These are phyloP conservation scores for Solanum commersonii DNA, from an alignment of 257 asterid genomes.

Conservation along the genomic window DNA sequence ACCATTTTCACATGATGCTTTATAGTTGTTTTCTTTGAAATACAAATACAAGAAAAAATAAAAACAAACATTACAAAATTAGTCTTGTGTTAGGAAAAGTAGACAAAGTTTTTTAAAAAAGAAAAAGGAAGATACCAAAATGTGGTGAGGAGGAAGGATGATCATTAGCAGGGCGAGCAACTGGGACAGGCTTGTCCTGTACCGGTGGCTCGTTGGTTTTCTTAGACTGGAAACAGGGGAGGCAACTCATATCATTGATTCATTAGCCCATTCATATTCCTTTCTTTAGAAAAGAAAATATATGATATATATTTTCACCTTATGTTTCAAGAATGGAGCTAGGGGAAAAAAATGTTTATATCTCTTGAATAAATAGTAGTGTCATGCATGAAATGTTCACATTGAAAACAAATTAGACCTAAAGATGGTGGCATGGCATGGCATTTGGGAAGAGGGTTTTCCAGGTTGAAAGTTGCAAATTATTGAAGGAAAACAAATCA, in stretches of 20 bases:
- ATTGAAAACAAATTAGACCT: neutral
- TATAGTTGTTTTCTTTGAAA: neutral
- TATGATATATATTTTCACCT: neutral
- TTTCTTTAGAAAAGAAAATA: neutral
- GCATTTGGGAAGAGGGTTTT: constrained; percentile 44
- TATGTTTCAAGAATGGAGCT: neutral
- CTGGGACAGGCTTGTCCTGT: constrained; percentile 11
- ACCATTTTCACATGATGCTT: constrained; percentile 8
- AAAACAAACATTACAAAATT: neutral
- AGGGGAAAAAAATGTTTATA: too few relatives aligned
- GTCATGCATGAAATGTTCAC: neutral
- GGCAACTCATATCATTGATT: constrained; percentile 39
- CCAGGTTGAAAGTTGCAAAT: constrained; percentile 35
- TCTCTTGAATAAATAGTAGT: neutral
- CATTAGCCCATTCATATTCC: neutral
- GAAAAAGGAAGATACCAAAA: neutral
- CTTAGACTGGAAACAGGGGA: constrained; percentile 67
- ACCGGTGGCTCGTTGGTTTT: constrained; percentile 12
- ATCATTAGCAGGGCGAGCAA: constrained; percentile 33
- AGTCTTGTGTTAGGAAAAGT: neutral
- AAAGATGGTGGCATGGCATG: neutral
- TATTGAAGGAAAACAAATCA: constrained; percentile 10
- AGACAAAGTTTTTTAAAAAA: neutral
- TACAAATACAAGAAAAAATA: neutral
- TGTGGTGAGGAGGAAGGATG: constrained; percentile 17